Base-by-base conservation (phyloP, 2,329 filamentous ascomycete genomes). In the Aspergillus sp. region DNA sequence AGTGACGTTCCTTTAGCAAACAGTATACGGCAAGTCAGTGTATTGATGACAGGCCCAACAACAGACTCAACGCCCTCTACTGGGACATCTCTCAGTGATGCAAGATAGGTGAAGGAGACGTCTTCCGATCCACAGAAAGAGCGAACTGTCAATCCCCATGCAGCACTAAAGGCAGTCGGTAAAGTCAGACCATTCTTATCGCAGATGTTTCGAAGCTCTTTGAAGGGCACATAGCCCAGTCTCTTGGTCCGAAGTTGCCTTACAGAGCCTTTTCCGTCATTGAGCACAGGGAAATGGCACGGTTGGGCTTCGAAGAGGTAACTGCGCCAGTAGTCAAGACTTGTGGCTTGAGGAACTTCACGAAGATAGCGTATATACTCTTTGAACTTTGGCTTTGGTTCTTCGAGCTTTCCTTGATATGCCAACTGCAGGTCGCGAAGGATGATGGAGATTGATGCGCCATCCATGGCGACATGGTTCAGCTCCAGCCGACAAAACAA, bases 81-180 rank as follows among this genome's bases (percentile, higher is more conserved):
- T n/a, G 78, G 60, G 0, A 74, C 68, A 53, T 81, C 79, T 58
- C 80, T 67, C 13, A 79, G 72, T 1, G 74, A 77, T 6, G 74
- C 65, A 52, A 81, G 74, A 62, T 81, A 82, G 10, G 78, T 79
- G 63, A 84, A 83, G 17, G 74, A 79, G 0, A 92, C 83, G 13
- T 97, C 84, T 17, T 95, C 78, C 0, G 92, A 92, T 7, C 91
- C 81, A 0, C 86, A 86, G 65, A 84, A 76, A 32, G 79, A 79
- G 17, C 84, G 82, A 1, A 96, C 76, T 0, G 87, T 86, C 1
- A 85, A 81, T 0, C 87, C 77, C 89, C 93, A 96, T 2, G 88
- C 81, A 3, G 90, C 88, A 73, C 96, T 90, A 2, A 93, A 79
- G 0, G 78, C 76, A 59, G 82, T 84, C 2, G 82, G 78, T 2